Conservation (phyloP, 2,329 filamentous ascomycete species). For the Clonostachys rosea region DNA sequence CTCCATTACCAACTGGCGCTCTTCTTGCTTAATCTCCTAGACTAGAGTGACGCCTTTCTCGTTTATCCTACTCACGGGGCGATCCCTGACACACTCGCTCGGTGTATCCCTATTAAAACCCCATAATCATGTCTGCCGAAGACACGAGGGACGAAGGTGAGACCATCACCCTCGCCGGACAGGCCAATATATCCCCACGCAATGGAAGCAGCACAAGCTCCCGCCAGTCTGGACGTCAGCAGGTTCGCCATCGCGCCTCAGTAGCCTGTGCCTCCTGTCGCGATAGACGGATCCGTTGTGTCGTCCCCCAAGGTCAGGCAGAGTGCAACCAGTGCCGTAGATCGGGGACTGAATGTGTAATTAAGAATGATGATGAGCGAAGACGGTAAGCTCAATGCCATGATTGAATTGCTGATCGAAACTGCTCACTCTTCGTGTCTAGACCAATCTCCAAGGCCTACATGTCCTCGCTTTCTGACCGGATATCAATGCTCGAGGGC, state of each 20-base stretch:
- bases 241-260: conserved; percentile 41
- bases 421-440: background rate
- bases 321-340: conserved; percentile 48
- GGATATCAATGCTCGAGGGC: conserved; percentile 44
- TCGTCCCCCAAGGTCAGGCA: conserved; percentile 44
- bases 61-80: no score
- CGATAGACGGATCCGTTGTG: conserved; percentile 40
- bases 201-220: conserved; percentile 7
- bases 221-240: conserved; percentile 23
- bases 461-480: conserved; percentile 50
- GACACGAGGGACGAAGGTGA: conserved; percentile 4
- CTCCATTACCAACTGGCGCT: no score
- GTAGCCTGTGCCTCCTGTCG: conserved; percentile 51
- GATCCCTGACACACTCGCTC: no score
- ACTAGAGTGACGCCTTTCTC: no score
- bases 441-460: conserved; percentile 55
- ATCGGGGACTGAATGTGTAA: conserved; percentile 44
- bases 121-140: background rate
- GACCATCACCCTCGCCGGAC: conserved; percentile 15
- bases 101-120: no score
- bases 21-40: no score
- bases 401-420: background rate
- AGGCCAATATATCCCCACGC: conserved; percentile 26
- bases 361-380: conserved; percentile 53
- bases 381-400: conserved; percentile 32